Conservation (phyloP, 768 basidiomycete species). For the Tephrocybe sp. region DNA sequence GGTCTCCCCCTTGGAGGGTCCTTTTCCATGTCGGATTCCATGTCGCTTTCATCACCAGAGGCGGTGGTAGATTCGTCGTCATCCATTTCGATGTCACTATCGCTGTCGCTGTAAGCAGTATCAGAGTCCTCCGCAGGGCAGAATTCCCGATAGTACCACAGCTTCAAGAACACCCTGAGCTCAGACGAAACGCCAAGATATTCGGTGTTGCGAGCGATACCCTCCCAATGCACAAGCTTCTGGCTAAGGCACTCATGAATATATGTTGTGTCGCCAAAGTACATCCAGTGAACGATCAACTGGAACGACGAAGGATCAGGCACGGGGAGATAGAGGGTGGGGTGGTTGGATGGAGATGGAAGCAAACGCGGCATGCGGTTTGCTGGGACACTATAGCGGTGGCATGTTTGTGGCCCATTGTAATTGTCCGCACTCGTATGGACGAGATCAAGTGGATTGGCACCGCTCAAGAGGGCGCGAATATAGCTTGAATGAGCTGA, state of each 20-base stretch:
- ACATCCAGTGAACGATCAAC: conserved; percentile 76
- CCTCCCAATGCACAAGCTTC: conserved; percentile 77
- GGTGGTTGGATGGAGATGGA: conserved; percentile 63
- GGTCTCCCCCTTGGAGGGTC: conserved; percentile 38
- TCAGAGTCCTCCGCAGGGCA: conserved; percentile 23
- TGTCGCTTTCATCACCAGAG: conserved; percentile 6
- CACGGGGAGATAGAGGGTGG: conserved; percentile 69
- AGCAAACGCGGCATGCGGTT: conserved; percentile 66
- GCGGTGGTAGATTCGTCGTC: conserved; percentile 13
- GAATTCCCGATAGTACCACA: conserved; percentile 50
- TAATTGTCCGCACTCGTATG: conserved; percentile 29
- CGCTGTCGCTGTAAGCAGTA: conserved; percentile 34
- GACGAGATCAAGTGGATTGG: conserved; percentile 59
- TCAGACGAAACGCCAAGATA: conserved; percentile 76
- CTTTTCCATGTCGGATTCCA: conserved; percentile 33
- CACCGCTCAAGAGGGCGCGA: conserved; percentile 66
- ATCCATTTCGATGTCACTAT: conserved; percentile 19
- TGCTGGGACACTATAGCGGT: conserved; percentile 39
- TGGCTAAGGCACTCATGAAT: conserved; percentile 68
- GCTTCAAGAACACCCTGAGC: conserved; percentile 73
- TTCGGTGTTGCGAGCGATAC: conserved; percentile 85
- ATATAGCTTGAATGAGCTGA: conserved; percentile 79
- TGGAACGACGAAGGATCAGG: conserved; percentile 73
- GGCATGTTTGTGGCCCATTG: conserved; percentile 20
- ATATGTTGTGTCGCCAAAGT: conserved; percentile 65